Base-by-base conservation (phyloP, 441 rosid species). In the Populus trichocarpa region DNA sequence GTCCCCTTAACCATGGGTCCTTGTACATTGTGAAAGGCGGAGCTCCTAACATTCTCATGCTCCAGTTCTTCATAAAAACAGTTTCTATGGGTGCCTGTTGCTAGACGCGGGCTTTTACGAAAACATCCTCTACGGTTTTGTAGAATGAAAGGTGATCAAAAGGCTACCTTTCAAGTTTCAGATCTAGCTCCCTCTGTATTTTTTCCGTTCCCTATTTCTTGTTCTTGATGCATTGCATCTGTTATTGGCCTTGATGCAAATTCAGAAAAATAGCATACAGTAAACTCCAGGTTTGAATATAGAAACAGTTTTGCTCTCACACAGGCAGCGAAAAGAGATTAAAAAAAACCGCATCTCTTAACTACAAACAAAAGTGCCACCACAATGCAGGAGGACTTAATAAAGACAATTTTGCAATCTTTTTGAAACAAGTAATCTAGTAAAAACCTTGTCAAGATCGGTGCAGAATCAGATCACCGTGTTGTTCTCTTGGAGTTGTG, bases 381-480 rank as follows among this genome's bases (percentile, higher is more conserved):
- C 18, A 42, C 18, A 40, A 33, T 3, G 20, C 5, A 2, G 22
- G 11, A 35, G 4, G 36, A 28, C 20, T 59, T 25, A 10, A 46
- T 67, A 66, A 67, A 14, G 63, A 40, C 25, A 3, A 7, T 35
- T 32, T 59, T 38, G 57, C 33, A 74, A 57, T 61, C 63, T 30
- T 23, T 14, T 35, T 57, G 35, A 73, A 75, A 33, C 57, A 36
- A 40, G 53, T 53, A 25, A 28, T 63, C 70, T 14, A 5, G 40
- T 26, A 69, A 74, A 65, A 30, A 8, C n/a, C 71, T 66, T 61
- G 38, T 67, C 75, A 63, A 25, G 30, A 38, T 64, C 26, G 72
- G 18, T 70, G 70, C 71, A 73, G 35, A 33, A 61, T 42, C 71
- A 64, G 38, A 68, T 81, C 57, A 77, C 3, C 3, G 8, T 38